Evolutionary conservation across 345 rosid species (phyloP).

Genomic region (Salix exigua): DNA sequence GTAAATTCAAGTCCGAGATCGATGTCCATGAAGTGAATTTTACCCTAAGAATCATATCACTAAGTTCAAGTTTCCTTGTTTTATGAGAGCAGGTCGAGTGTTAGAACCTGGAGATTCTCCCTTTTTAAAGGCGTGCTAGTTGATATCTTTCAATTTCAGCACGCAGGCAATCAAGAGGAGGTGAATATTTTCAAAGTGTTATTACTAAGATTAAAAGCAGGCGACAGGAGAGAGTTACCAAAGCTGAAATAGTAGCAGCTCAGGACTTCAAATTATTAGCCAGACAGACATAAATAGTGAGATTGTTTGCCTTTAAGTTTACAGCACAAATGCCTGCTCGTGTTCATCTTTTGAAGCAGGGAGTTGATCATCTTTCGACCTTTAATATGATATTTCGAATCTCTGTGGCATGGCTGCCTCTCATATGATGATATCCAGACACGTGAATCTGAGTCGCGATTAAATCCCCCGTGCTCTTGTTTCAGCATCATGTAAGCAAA

Average conservation of each 20-base stretch:
- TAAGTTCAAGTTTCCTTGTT: neutral
- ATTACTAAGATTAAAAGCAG: neutral
- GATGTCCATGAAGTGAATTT: too few relatives aligned
- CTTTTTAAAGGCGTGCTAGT: neutral
- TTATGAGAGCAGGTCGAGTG: neutral
- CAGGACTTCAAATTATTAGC: neutral
- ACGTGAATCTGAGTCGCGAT: neutral
- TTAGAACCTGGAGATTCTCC: neutral
- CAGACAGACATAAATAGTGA: neutral
- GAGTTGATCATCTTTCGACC: too few relatives aligned
- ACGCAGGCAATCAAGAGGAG: neutral
- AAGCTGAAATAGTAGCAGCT: neutral
- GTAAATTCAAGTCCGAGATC: neutral
- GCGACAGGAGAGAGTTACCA: neutral
- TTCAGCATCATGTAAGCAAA: neutral
- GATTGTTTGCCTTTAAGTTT: constrained; percentile 3
- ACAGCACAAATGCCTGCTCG: neutral
- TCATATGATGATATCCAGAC: neutral
- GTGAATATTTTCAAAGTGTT: neutral
- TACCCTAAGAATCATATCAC: neutral
- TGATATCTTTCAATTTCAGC: neutral
- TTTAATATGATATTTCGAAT: neutral
- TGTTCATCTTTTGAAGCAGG: neutral
- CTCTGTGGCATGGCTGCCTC: neutral
- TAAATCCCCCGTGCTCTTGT: neutral